Evolutionary conservation across 2,329 filamentous ascomycete species (phyloP).

Genomic region (Botrytis pseudocinerea): DNA sequence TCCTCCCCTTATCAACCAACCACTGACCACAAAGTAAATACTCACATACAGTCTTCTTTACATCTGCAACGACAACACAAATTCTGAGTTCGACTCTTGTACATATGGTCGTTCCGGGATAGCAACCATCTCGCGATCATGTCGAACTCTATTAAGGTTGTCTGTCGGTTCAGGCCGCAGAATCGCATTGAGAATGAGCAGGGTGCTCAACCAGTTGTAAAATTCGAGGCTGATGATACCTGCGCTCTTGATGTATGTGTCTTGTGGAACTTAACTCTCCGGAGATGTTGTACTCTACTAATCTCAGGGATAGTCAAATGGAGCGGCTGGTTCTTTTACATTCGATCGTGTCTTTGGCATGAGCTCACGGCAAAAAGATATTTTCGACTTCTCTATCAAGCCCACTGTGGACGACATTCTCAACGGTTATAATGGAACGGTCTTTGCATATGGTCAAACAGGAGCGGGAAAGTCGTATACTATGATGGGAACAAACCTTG

Average conservation of each 20-base stretch:
- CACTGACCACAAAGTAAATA: constrained; percentile 28
- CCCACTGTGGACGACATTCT: constrained; percentile 96
- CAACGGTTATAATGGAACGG: constrained; percentile 98
- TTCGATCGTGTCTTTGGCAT: constrained; percentile 98
- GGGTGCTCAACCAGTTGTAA: constrained; percentile 88
- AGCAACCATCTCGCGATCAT: constrained; percentile 39
- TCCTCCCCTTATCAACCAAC: constrained; percentile 35
- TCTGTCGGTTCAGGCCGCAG: constrained; percentile 95
- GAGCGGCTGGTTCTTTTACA: constrained; percentile 83
- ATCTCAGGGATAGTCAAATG: constrained; percentile 65
- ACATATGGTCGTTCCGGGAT: constrained; percentile 39
- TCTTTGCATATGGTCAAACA: constrained; percentile 98
- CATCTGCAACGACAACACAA: constrained; percentile 16
- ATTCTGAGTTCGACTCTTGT: constrained; percentile 26
- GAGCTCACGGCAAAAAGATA: constrained; percentile 83
- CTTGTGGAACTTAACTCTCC: background rate
- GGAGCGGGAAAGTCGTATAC: constrained; percentile 98
- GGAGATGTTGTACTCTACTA: background rate
- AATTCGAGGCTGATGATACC: constrained; percentile 85
- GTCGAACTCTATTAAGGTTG: constrained; percentile 74
- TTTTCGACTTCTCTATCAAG: constrained; percentile 97
- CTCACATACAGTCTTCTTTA: constrained; percentile 13
- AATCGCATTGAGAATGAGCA: constrained; percentile 91
- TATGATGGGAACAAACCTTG: constrained; percentile 97
- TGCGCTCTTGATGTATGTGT: constrained; percentile 76